Conservation (phyloP, 495 filamentous ascomycete species). For the Annulohypoxylon stygium region DNA sequence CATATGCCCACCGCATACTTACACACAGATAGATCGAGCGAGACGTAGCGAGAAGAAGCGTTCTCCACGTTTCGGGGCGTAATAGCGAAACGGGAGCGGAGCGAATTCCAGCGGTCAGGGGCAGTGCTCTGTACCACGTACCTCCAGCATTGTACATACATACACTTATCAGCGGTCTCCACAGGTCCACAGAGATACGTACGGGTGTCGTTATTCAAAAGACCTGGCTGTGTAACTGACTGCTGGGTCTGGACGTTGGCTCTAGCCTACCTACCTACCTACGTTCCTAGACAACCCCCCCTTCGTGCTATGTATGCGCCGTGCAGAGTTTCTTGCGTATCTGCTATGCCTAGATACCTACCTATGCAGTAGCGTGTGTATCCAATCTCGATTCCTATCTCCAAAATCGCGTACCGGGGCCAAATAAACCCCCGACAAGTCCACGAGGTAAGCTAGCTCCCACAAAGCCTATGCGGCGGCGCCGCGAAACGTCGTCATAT, state of each 20-base stretch:
- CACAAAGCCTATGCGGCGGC: no score
- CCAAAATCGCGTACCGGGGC: not conserved
- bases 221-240: conserved; percentile 17
- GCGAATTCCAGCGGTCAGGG: conserved; percentile 32
- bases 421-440: not conserved
- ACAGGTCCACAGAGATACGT: conserved; percentile 32
- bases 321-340: not conserved
- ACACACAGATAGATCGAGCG: not conserved
- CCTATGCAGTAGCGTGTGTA: not conserved
- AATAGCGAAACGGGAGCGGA: conserved; percentile 36
- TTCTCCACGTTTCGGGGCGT: conserved; percentile 37
- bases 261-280: conserved; percentile 2
- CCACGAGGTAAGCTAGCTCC: not conserved
- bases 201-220: conserved; percentile 9
- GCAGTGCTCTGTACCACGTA: conserved; percentile 28
- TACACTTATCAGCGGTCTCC: not conserved
- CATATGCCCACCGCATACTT: not conserved
- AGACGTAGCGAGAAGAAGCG: not conserved
- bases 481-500: not conserved
- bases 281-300: not conserved
- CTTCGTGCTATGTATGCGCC: not conserved
- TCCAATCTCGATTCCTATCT: not conserved
- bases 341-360: not conserved
- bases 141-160: not conserved
- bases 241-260: not conserved